These are phyloP conservation scores for Beauveria varroae DNA, from an alignment of 2,329 filamentous ascomycete genomes.

Conservation along the genomic window DNA sequence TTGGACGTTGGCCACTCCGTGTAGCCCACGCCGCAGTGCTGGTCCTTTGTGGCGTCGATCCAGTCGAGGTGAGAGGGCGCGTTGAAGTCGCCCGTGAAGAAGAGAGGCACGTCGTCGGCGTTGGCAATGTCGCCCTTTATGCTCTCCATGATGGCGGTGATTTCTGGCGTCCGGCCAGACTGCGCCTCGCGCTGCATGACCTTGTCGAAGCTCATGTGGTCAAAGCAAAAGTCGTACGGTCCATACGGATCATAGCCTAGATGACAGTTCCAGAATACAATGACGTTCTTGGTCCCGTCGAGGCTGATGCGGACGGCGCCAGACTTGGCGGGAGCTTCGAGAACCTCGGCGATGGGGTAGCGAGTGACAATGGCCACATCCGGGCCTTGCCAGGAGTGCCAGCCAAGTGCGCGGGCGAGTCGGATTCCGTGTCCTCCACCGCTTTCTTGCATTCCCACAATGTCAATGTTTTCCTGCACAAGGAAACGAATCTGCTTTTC, in stretches of 20 bases:
- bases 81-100: slow-evolving; percentile 35
- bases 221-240: slow-evolving; percentile 36
- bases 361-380: slow-evolving; percentile 29
- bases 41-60: slow-evolving; percentile 23
- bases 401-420: slow-evolving; percentile 31
- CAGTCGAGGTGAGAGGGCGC: slow-evolving; percentile 37
- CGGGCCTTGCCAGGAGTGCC: slow-evolving; percentile 28
- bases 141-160: slow-evolving; percentile 25
- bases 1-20: slow-evolving; percentile 33
- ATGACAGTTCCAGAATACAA: slow-evolving; percentile 31
- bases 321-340: slow-evolving; percentile 19
- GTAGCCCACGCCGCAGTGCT: slow-evolving; percentile 28
- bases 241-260: slow-evolving; percentile 32
- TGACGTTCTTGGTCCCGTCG: slow-evolving; percentile 22
- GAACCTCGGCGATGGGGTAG: slow-evolving; percentile 29
- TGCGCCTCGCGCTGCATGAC: slow-evolving; percentile 27
- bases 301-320: slow-evolving; percentile 28
- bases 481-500: slow-evolving; percentile 32
- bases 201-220: slow-evolving; percentile 24
- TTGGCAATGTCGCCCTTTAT: slow-evolving; percentile 26
- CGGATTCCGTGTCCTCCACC: slow-evolving; percentile 22
- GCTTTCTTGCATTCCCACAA: slow-evolving; percentile 32
- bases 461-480: slow-evolving; percentile 23
- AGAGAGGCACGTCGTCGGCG: slow-evolving; percentile 25
- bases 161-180: slow-evolving; percentile 31